phyloP scores from a whole-genome alignment of 148 eudicot genomes.

The Camellia granthamiana region DNA sequence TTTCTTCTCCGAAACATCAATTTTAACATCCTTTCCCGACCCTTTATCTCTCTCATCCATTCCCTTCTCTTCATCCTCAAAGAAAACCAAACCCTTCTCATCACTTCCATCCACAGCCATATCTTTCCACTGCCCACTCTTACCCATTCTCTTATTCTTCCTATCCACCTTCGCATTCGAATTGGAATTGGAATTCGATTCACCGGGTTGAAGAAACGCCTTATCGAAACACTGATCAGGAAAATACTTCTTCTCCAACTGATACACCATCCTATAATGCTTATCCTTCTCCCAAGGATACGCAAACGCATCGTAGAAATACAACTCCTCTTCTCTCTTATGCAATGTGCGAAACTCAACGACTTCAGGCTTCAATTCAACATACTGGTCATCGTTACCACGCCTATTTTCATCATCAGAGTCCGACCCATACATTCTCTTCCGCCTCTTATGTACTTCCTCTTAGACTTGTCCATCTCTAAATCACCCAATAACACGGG shows the following conservation, averaged over 20 bases:
- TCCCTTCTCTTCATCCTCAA: conserved; percentile 45
- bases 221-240: conserved; percentile 92
- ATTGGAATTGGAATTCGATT: background rate
- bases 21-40: conserved; percentile 34
- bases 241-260: conserved; percentile 94
- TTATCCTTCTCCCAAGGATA: conserved; percentile 97
- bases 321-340: conserved; percentile 83
- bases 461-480: conserved; percentile 68
- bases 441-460: conserved; percentile 77
- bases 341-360: conserved; percentile 79
- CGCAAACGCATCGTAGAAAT: conserved; percentile 79
- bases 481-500: background rate
- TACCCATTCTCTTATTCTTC: conserved; percentile 15
- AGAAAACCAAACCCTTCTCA: conserved; percentile 69
- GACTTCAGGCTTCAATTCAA: conserved; percentile 86
- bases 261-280: conserved; percentile 98
- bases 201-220: conserved; percentile 83
- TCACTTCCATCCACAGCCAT: conserved; percentile 30
- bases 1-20: conserved; percentile 68
- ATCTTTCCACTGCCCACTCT: conserved; percentile 17
- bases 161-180: conserved; percentile 11
- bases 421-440: conserved; percentile 84
- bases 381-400: conserved; percentile 38
- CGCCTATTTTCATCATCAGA: conserved; percentile 60
- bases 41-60: conserved; percentile 24